Conservation (phyloP, 805 yeast species). For the Ogataea nitratoaversa region DNA sequence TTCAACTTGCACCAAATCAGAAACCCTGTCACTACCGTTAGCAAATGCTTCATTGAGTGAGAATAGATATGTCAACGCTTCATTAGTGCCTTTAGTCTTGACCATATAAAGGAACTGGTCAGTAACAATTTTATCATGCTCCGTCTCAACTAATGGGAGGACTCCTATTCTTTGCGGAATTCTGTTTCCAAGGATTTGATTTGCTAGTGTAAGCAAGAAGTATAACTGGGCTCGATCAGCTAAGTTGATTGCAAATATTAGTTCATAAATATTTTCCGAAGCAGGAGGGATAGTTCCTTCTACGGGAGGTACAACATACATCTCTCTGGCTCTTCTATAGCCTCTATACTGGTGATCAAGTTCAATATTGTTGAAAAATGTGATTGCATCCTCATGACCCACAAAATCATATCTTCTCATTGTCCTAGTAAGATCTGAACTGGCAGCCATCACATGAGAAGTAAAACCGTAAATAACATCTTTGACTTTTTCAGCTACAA, state of each 20-base stretch:
- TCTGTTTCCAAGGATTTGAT: conserved; percentile 47
- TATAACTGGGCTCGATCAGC: conserved; percentile 47
- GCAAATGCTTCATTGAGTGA: conserved; percentile 13
- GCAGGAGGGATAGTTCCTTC: conserved; percentile 66
- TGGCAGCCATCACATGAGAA: conserved; percentile 5
- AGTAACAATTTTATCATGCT: conserved; percentile 20
- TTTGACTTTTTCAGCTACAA: conserved; percentile 31
- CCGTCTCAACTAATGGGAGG: conserved; percentile 50
- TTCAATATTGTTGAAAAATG: conserved; percentile 78
- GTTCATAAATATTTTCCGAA: conserved; percentile 69
- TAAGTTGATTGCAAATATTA: conserved; percentile 65
- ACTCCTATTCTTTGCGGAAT: conserved; percentile 81
- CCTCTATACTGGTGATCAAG: conserved; percentile 49
- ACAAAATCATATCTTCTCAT: conserved; percentile 23
- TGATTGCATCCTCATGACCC: conserved; percentile 34
- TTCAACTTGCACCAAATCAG: conserved; percentile 5
- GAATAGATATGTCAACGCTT: conserved; percentile 22
- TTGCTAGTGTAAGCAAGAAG: conserved; percentile 46
- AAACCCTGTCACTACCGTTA: background rate
- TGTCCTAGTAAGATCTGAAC: conserved; percentile 8
- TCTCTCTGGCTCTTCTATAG: conserved; percentile 40
- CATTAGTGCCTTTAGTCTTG: conserved; percentile 16
- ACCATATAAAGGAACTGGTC: conserved; percentile 22
- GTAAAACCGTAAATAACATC: conserved; percentile 40
- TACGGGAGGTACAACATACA: conserved; percentile 40